Base-by-base conservation (phyloP, 345 rosid species). In the Populus tremula region DNA sequence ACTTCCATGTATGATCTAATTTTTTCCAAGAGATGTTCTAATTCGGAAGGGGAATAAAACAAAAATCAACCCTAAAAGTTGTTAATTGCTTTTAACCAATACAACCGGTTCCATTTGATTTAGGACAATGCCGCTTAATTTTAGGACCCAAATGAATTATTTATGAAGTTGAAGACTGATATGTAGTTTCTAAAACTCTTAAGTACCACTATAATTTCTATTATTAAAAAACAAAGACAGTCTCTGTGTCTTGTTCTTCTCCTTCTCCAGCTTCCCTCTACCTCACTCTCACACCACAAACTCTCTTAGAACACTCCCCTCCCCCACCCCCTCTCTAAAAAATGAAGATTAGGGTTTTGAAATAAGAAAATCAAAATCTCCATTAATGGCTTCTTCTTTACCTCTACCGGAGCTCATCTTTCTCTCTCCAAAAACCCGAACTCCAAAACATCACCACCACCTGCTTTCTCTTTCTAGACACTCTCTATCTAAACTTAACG, bases 341-440 rank as follows among this genome's bases (percentile, higher is more conserved):
- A 56, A 80, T 84, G 80, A 68, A 53, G 23, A 61, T 63, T 79
- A 71, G 85, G 87, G 79, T 71, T 84, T 76, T 78, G 76, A 76
- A 63, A 18, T 23, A 13, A 6, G 3, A 76, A 17, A 29, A 8
- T 69, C 23, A 67, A 53, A 66, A 31, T 47, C 74, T 5, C 20
- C 68, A 59, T 36, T 75, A 41, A 88, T 90, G 94, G 89, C 96
- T 67, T 65, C 85, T n/a, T 70, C 76, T 20, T 20, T 78, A 16
- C 27, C 63, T 33, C 11, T 88, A 72, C 87, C 86, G 11, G 87
- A 86, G 76, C 84, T 90, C 77, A 75, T 79, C 20, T 87, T 88
- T 76, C 79, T 88, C 50, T 83, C 89, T 16, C 83, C 86, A 4
- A 80, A 63, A 68, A 71, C 29, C 64, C 10, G 27, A 59, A 59